These are phyloP conservation scores for Hanseniaspora sp. DNA, from an alignment of 1,139 yeast genomes.

Conservation along the genomic window DNA sequence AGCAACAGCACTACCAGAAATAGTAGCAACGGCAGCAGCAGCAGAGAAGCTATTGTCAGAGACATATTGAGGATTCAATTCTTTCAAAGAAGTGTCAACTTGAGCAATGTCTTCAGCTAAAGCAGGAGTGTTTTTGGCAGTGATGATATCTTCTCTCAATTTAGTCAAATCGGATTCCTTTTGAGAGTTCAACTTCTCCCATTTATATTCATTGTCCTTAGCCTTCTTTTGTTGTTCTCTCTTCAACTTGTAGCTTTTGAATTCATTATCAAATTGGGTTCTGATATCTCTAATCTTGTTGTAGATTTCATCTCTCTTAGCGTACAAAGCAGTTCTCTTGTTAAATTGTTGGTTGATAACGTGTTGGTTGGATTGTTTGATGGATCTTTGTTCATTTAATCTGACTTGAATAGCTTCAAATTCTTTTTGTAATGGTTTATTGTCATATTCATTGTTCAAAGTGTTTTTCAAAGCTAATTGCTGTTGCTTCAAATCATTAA, in stretches of 20 bases:
- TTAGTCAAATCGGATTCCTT: constrained; percentile 50
- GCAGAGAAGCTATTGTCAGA: constrained; percentile 24
- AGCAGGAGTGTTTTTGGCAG: constrained; percentile 67
- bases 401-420: constrained; percentile 47
- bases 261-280: constrained; percentile 58
- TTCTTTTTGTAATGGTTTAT: constrained; percentile 46
- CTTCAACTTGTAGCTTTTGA: constrained; percentile 57
- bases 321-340: constrained; percentile 58
- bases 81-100: constrained; percentile 57
- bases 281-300: constrained; percentile 53
- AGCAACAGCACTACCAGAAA: constrained; percentile 29
- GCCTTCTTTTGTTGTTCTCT: constrained; percentile 59
- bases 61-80: constrained; percentile 68
- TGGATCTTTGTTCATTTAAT: constrained; percentile 50
- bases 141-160: constrained; percentile 54
- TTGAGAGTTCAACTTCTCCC: constrained; percentile 46
- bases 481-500: constrained; percentile 71
- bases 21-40: constrained; percentile 28
- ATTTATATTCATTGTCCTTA: constrained; percentile 58
- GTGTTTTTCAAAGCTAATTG: constrained; percentile 65
- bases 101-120: constrained; percentile 63
- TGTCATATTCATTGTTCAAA: constrained; percentile 45
- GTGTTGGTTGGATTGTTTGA: constrained; percentile 54
- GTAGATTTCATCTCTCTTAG: constrained; percentile 59
- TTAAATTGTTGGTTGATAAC: constrained; percentile 54